Conservation (phyloP, 768 basidiomycete genomes). For the Suillus fuscotomentosus region DNA sequence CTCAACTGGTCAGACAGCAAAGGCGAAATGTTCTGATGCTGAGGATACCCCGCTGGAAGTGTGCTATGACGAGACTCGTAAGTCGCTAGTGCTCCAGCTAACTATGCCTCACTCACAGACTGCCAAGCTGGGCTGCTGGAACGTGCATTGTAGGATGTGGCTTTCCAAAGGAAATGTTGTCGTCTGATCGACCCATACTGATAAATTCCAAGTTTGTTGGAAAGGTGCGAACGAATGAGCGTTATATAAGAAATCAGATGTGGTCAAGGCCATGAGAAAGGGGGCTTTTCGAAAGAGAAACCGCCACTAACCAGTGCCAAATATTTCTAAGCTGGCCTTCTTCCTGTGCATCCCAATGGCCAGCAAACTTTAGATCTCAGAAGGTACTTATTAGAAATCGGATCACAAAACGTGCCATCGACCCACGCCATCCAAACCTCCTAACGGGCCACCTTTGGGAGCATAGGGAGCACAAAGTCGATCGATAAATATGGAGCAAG, state of each 20-base stretch:
- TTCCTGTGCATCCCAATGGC: no score
- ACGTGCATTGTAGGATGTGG: neutral
- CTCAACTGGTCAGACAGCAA: neutral
- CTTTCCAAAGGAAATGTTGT: neutral
- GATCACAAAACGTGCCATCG: neutral
- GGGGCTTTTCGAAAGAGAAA: neutral
- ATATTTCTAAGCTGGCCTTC: no score
- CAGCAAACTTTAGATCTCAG: neutral
- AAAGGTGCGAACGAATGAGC: neutral
- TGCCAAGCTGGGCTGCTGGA: neutral
- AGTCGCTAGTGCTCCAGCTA: neutral
- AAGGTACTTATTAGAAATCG: neutral
- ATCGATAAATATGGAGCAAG: neutral
- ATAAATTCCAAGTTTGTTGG: no score
- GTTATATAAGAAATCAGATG: neutral
- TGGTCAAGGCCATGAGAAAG: neutral
- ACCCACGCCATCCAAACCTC: neutral
- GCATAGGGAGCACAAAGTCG: neutral
- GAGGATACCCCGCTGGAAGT: neutral
- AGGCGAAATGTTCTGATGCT: neutral
- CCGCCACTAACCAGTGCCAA: neutral
- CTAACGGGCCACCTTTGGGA: neutral
- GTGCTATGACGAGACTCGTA: neutral
- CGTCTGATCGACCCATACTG: neutral
- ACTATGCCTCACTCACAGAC: neutral